These are phyloP conservation scores for Sclerotiophoma versabilis DNA, from an alignment of 2,329 filamentous ascomycete genomes.

Conservation along the genomic window DNA sequence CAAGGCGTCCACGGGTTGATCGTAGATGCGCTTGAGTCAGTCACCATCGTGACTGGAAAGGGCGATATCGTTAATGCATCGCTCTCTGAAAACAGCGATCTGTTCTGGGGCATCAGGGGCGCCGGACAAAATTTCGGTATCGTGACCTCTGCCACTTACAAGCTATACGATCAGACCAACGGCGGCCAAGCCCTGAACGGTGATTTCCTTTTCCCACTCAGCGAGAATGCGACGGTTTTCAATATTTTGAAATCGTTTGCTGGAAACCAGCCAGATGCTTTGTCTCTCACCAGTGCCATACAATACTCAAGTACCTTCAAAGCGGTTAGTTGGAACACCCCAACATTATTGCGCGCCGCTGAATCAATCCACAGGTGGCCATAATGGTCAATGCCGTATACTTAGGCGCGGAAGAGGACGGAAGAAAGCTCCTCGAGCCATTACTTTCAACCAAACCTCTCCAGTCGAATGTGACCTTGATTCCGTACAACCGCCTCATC, in stretches of 20 bases:
- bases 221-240: background rate
- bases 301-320: background rate
- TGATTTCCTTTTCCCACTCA: background rate
- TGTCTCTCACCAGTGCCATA: background rate
- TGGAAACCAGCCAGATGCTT: background rate
- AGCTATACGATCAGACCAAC: constrained; percentile 27
- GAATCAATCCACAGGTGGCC: background rate
- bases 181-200: constrained; percentile 1
- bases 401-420: background rate
- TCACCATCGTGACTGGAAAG: constrained; percentile 34
- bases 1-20: constrained; percentile 52
- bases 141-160: constrained; percentile 21
- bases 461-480: background rate
- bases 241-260: background rate
- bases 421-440: background rate
- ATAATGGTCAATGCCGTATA: background rate
- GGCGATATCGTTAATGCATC: constrained; percentile 42
- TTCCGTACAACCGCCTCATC: background rate
- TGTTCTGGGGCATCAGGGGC: constrained; percentile 49
- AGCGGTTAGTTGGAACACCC: background rate
- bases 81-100: constrained; percentile 35
- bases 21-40: constrained; percentile 18
- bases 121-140: constrained; percentile 49
- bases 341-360: background rate
- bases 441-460: background rate